Percentiles rank a stretch among this genome's conserved stretches.
Conservation (phyloP, 1,284 basidiomycete genomes). For the Boletellus sp. region DNA sequence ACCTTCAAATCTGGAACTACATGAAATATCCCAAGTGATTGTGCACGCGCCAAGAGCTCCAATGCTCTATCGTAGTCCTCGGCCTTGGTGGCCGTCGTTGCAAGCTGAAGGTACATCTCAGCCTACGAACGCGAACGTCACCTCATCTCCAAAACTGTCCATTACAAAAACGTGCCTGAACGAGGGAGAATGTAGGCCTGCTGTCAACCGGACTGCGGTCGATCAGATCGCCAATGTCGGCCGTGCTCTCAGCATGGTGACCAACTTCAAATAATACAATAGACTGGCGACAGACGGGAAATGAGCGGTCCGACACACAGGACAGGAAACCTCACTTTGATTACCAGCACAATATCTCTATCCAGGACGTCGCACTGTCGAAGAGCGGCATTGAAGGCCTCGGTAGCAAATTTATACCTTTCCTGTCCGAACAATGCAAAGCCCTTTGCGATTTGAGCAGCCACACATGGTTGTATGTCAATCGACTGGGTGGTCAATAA, state of each 20-base stretch:
- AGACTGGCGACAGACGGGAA: neutral
- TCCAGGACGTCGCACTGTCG: conserved; percentile 9
- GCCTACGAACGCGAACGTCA: conserved; percentile 2
- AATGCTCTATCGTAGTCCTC: conserved; percentile 2
- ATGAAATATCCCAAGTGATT: conserved; percentile 2
- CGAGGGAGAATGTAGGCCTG: conserved; percentile 1
- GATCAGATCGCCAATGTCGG: conserved; percentile 3
- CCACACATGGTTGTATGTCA: conserved; percentile 9
- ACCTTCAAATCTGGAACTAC: neutral
- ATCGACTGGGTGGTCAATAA: conserved; percentile 2
- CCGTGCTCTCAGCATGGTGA: conserved; percentile 16
- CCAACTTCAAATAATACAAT: conserved; percentile 8
- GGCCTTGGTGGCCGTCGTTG: neutral
- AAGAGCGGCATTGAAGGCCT: conserved; percentile 7
- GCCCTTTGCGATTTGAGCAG: conserved; percentile 9
- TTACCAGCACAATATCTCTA: conserved; percentile 8
- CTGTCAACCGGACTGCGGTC: neutral
- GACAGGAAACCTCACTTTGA: conserved; percentile 2
- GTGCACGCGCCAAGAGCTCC: neutral
- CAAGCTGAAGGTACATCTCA: conserved; percentile 8
- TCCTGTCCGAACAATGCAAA: conserved; percentile 9
- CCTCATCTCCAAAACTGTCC: neutral
- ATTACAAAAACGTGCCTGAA: conserved; percentile 5
- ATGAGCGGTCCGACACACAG: neutral
- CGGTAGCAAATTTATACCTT: conserved; percentile 3